Percentiles rank a stretch among this genome's conserved stretches.
Evolutionary conservation across 2,329 filamentous ascomycete genomes (phyloP).

Genomic region (Pseudopithomyces maydicus): DNA sequence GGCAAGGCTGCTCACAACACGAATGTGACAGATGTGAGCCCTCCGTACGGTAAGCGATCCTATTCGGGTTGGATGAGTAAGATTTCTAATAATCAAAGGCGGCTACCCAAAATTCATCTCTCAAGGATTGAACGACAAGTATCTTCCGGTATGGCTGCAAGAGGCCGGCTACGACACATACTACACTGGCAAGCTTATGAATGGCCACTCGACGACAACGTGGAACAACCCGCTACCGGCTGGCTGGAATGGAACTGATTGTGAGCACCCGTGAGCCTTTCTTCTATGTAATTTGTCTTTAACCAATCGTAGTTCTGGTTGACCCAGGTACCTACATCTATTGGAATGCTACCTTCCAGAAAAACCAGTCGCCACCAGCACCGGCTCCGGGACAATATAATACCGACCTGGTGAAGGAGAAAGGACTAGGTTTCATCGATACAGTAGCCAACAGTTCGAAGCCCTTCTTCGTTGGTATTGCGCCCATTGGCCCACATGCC

Average conservation of each 20-base stretch:
- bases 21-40: constrained; percentile 65
- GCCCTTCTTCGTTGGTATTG: constrained; percentile 70
- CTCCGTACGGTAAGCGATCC: constrained; percentile 54
- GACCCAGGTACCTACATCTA: constrained; percentile 72
- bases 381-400: constrained; percentile 61
- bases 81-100: not conserved
- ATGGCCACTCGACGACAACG: constrained; percentile 68
- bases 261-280: no score
- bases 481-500: constrained; percentile 68
- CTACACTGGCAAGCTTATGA: constrained; percentile 73
- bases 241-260: not conserved
- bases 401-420: constrained; percentile 63
- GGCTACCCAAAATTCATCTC: constrained; percentile 69
- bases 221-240: constrained; percentile 45
- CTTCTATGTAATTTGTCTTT: no score
- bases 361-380: constrained; percentile 61
- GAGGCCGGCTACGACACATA: constrained; percentile 70
- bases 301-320: constrained; percentile 32
- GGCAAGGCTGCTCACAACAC: constrained; percentile 71
- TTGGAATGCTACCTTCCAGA: constrained; percentile 66
- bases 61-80: constrained; percentile 17
- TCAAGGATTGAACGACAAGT: constrained; percentile 68
- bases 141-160: constrained; percentile 72
- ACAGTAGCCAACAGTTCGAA: constrained; percentile 59
- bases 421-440: constrained; percentile 64